Evolutionary conservation across 257 asterid genomes (phyloP).

Genomic region (Pogostemon cablin): DNA sequence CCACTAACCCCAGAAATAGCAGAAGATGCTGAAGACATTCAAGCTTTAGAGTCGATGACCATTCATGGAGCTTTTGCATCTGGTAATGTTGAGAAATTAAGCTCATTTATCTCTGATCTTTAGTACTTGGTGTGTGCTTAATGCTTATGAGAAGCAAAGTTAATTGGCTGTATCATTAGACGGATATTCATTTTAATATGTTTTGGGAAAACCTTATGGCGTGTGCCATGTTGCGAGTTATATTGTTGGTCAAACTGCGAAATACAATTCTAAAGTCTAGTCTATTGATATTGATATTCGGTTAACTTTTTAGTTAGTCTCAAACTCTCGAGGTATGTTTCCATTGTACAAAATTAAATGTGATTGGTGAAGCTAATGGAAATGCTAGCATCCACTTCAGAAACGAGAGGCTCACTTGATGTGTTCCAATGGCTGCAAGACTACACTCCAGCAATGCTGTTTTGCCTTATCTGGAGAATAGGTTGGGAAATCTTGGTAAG

Average conservation of each 20-base stretch:
- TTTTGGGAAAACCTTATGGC: not conserved
- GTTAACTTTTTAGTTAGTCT: too few relatives aligned
- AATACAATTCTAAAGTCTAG: too few relatives aligned
- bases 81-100: conserved; percentile 47
- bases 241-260: too few relatives aligned
- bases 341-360: too few relatives aligned
- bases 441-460: conserved; percentile 77
- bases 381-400: conserved; percentile 21
- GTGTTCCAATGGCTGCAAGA: conserved; percentile 90
- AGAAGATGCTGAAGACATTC: conserved; percentile 65
- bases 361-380: too few relatives aligned
- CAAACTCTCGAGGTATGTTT: too few relatives aligned
- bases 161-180: not conserved
- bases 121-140: too few relatives aligned
- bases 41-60: conserved; percentile 67
- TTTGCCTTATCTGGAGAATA: conserved; percentile 68
- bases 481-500: conserved; percentile 60
- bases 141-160: too few relatives aligned
- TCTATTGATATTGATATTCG: too few relatives aligned
- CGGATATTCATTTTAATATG: not conserved
- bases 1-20: conserved; percentile 70
- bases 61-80: conserved; percentile 73
- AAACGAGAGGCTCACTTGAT: conserved; percentile 72
- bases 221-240: too few relatives aligned
- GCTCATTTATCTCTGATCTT: not conserved